Evolutionary conservation across 805 yeast species (phyloP), one percentile per base, ranked within the genome.

Genomic region (Monosporozyma solicola): DNA sequence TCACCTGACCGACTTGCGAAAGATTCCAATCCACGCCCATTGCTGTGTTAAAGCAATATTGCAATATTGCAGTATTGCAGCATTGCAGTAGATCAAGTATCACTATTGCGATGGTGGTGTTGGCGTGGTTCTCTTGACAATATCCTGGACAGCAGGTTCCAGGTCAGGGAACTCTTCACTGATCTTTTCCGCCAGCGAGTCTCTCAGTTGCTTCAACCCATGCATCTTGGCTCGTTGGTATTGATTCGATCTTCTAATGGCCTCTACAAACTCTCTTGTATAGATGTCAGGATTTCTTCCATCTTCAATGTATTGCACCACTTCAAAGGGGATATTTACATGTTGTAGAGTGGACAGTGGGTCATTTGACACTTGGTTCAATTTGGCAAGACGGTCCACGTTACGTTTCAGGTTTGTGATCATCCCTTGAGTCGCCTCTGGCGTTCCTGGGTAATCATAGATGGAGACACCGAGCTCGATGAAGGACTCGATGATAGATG

Each of bases 201-300:
- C 81, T 60, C 87, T 73, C 57, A 91, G 76, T 53, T 79, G 76
- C 49, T 64, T 71, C 71, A 86, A 76, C 1, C 90, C 96, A 45
- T 72, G 62, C 79, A 87, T 81, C 67, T 88, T 88, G 3, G 97
- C 98, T 62, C 89, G 80, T 52, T 94, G 75, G 58, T 84, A 82
- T 62, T 95, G 97, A 64, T 94, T 94, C 47, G 90, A 83, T 60
- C 88, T 84, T 41, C 90, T 83, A n/a, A 94, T 85, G 37, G 92
- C 87, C 66, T 94, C 99, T 15, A 92, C 88, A 70, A 94, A 94
- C 71, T 94, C 99, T 66, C 99, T 79, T 0, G 98, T 90, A 69
- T 94, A 94, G 41, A 94, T 90, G 65, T 94, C 98, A 0, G 99
- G 98, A 65, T 94, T 94, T 59, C 99, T 76, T 2, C 99, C 99